phyloP scores from a whole-genome alignment of 805 yeast genomes.

The Priceomyces melissophilus region DNA sequence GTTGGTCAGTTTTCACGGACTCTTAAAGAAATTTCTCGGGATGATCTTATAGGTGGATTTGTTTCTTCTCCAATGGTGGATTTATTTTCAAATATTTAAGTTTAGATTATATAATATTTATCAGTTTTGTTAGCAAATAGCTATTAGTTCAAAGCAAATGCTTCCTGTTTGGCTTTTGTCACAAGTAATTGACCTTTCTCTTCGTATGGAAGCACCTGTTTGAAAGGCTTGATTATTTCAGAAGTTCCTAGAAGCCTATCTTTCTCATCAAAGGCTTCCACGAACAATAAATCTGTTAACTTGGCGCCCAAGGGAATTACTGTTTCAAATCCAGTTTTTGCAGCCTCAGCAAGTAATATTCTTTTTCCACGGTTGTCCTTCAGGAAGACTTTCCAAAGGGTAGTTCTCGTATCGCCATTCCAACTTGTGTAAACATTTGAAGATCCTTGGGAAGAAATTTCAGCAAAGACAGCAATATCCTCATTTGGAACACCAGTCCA shows the following conservation, averaged over 20 bases:
- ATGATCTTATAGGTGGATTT: too few relatives aligned
- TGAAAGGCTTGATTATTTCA: slow-evolving; percentile 1
- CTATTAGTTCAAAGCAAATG: too few relatives aligned
- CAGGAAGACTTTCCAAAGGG: slow-evolving; percentile 24
- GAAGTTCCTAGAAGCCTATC: slow-evolving; percentile 3
- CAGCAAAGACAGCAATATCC: slow-evolving; percentile 23
- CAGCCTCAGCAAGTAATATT: slow-evolving; percentile 13
- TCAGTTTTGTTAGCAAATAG: too few relatives aligned
- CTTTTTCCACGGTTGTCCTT: slow-evolving; percentile 11
- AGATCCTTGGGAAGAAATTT: slow-evolving; percentile 12
- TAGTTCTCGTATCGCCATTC: slow-evolving; percentile 38
- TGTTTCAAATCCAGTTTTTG: slow-evolving; percentile 29
- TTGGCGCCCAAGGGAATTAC: background rate
- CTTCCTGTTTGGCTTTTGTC: too few relatives aligned
- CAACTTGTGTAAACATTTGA: slow-evolving; percentile 28
- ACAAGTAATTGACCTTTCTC: background rate
- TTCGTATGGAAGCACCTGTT: background rate
- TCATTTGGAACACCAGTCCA: slow-evolving; percentile 35
- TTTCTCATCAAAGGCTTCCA: slow-evolving; percentile 6
- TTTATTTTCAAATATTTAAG: too few relatives aligned
- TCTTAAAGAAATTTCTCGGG: too few relatives aligned
- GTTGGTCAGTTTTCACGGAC: too few relatives aligned
- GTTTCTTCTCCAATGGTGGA: too few relatives aligned
- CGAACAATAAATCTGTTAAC: slow-evolving; percentile 1
- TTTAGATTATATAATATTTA: too few relatives aligned